phyloP scores from a whole-genome alignment of 208 protist species.

The Crithidia brevicula region DNA sequence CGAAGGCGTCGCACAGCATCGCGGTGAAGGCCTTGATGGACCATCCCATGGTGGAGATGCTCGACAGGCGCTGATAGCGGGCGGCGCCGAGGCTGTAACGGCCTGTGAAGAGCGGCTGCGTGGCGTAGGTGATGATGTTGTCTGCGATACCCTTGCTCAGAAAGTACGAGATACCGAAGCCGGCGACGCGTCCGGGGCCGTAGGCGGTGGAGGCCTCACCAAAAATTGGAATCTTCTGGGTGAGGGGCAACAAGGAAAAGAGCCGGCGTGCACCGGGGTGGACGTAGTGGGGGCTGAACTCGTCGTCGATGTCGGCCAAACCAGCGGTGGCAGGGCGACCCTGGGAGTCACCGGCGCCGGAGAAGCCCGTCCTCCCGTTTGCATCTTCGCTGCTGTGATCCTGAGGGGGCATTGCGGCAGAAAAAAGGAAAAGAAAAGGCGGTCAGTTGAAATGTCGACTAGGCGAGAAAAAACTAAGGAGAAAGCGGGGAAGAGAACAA shows the following conservation, averaged over 20 bases:
- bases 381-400: neutral
- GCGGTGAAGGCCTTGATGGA: constrained; percentile 72
- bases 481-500: too few relatives aligned
- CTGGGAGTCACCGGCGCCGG: neutral
- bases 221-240: constrained; percentile 45
- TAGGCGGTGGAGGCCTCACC: constrained; percentile 37
- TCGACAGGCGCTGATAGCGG: constrained; percentile 57
- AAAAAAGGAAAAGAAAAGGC: neutral
- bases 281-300: constrained; percentile 29
- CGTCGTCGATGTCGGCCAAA: constrained; percentile 14
- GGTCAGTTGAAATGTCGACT: neutral
- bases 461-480: neutral
- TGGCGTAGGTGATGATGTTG: constrained; percentile 43
- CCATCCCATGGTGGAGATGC: constrained; percentile 55
- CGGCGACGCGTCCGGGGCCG: constrained; percentile 34
- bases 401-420: neutral
- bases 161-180: constrained; percentile 53
- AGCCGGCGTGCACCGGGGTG: constrained; percentile 45
- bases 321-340: neutral
- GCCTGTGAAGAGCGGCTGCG: constrained; percentile 50
- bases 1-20: constrained; percentile 64
- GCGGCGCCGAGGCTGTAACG: constrained; percentile 42
- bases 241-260: constrained; percentile 32
- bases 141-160: constrained; percentile 58
- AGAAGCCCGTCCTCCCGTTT: neutral